Conservation (phyloP, 2,329 filamentous ascomycete species). For the Emydomyces testavorans region DNA sequence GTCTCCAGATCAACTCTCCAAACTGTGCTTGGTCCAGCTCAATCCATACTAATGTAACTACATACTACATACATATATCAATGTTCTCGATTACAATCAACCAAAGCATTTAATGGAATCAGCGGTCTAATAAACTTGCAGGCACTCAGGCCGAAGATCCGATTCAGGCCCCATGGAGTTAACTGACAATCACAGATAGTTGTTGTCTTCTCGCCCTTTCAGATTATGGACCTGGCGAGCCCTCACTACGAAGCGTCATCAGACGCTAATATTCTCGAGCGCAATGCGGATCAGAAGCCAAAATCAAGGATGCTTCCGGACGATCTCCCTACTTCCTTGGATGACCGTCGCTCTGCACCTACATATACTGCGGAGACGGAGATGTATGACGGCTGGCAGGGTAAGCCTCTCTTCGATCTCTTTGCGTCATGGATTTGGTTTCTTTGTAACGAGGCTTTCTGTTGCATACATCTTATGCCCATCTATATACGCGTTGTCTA, state of each 20-base stretch:
- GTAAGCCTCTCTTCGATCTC: slow-evolving; percentile 37
- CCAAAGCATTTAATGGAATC: not conserved
- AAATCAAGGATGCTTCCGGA: slow-evolving; percentile 49
- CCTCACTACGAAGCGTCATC: slow-evolving; percentile 24
- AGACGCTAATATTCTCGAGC: slow-evolving; percentile 8
- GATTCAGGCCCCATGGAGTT: slow-evolving; percentile 4
- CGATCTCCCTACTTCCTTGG: slow-evolving; percentile 81
- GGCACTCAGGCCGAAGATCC: not conserved
- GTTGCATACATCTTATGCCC: not conserved
- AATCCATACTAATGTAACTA: not conserved
- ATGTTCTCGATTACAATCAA: not conserved
- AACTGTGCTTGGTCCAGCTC: too few species aligned
- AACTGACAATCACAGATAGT: slow-evolving; percentile 5
- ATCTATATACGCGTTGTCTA: not conserved
- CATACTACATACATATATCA: not conserved
- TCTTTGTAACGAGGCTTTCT: not conserved
- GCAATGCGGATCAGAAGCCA: slow-evolving; percentile 8
- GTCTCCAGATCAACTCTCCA: not conserved
- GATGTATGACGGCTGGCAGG: slow-evolving; percentile 99
- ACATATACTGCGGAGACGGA: slow-evolving; percentile 72
- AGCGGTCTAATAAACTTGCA: not conserved
- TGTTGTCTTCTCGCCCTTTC: not conserved
- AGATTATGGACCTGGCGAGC: slow-evolving; percentile 27
- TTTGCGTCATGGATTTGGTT: slow-evolving; percentile 16
- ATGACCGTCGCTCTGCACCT: slow-evolving; percentile 66